phyloP scores from a whole-genome alignment of 2,329 filamentous ascomycete species.

The Lachnellula hyalina region DNA sequence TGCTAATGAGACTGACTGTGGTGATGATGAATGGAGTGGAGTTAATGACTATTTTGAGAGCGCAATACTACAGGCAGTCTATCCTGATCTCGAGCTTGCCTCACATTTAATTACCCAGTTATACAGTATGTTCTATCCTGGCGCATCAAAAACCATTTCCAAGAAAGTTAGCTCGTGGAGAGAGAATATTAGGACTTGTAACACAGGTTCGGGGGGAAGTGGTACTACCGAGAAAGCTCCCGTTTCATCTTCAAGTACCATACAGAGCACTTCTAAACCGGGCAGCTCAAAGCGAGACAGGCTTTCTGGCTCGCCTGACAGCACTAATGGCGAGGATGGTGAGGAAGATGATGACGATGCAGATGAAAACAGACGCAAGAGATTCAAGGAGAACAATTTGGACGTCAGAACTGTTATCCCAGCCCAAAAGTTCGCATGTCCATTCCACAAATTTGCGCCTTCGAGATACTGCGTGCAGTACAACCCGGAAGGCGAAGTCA shows the following conservation, averaged over 20 bases:
- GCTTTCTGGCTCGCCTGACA: not conserved
- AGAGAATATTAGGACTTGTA: conserved; percentile 5
- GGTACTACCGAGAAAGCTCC: conserved; percentile 4
- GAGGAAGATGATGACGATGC: conserved; percentile 3
- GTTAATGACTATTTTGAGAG: conserved; percentile 7
- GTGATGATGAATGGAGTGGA: conserved; percentile 6
- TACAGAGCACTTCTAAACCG: not conserved
- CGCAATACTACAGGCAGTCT: conserved; percentile 7
- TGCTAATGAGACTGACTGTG: not conserved
- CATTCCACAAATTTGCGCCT: conserved; percentile 4
- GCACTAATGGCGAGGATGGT: conserved; percentile 2
- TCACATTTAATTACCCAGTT: conserved; percentile 2
- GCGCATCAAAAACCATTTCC: not conserved
- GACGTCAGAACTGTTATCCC: not conserved
- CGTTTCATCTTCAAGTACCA: not conserved
- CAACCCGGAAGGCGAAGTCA: not conserved
- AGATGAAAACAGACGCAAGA: conserved; percentile 6
- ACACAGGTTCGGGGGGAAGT: not conserved
- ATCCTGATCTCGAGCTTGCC: conserved; percentile 7
- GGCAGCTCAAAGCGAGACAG: conserved; percentile 1
- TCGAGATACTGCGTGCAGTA: not conserved
- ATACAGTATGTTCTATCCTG: not conserved
- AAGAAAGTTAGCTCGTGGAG: conserved; percentile 6
- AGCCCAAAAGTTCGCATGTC: conserved; percentile 1
- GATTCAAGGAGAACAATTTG: not conserved